Percentiles rank a stretch among this genome's conserved stretches.
Evolutionary conservation across 1,284 basidiomycete species (phyloP).

Genomic region (Moesziomyces sp.): DNA sequence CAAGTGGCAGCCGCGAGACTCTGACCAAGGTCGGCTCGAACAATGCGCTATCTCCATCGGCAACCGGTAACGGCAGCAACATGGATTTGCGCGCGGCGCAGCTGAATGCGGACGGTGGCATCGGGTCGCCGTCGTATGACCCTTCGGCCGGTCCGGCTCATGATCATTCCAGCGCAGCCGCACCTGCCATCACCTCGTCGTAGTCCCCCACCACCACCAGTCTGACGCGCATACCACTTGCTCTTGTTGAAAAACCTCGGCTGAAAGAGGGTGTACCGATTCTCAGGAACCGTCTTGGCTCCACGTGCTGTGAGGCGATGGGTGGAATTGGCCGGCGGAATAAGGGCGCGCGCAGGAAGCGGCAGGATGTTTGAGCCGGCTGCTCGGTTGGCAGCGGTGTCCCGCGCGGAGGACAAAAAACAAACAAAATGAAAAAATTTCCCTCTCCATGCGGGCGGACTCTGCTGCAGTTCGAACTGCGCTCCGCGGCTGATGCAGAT

Average conservation of each 20-base stretch:
- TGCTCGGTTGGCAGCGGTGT: not conserved
- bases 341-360: too few species aligned
- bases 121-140: slow-evolving; percentile 22
- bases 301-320: too few species aligned
- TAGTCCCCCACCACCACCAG: not conserved
- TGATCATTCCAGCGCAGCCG: not conserved
- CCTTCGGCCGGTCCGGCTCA: not conserved
- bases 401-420: not conserved
- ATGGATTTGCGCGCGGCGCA: slow-evolving; percentile 9
- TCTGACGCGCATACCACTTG: too few species aligned
- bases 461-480: not conserved
- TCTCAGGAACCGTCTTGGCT: too few species aligned
- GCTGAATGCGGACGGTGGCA: not conserved
- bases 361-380: too few species aligned
- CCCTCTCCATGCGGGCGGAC: too few species aligned
- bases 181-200: not conserved
- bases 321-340: not conserved
- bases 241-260: too few species aligned
- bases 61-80: not conserved
- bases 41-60: slow-evolving; percentile 8
- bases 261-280: too few species aligned
- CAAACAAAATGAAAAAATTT: not conserved
- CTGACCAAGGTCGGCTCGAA: slow-evolving; percentile 18
- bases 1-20: not conserved
- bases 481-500: not conserved